These are phyloP conservation scores for Arthrobotrys pseudoclavata DNA, from an alignment of 2,329 filamentous ascomycete genomes.

Conservation along the genomic window DNA sequence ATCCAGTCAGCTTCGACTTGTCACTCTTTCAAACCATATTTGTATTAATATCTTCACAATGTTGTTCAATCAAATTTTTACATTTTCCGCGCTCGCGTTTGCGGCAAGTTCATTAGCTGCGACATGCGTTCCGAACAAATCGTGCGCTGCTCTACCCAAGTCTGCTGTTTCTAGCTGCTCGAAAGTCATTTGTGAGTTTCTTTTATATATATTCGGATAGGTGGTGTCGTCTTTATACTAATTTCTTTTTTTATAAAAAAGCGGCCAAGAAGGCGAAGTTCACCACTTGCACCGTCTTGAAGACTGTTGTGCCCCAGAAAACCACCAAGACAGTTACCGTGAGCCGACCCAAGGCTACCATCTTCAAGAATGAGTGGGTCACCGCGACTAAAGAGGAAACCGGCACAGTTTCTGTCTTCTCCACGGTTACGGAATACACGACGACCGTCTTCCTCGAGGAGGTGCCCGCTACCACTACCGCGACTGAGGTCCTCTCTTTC, in stretches of 20 bases:
- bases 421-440: slow-evolving; percentile 40
- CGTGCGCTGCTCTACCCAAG: slow-evolving; percentile 30
- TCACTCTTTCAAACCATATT: slow-evolving; percentile 22
- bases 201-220: neutral
- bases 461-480: slow-evolving; percentile 19
- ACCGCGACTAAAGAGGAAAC: slow-evolving; percentile 30
- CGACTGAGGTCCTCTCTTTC: slow-evolving; percentile 28
- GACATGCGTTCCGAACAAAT: slow-evolving; percentile 25
- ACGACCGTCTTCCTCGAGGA: slow-evolving; percentile 42
- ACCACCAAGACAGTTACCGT: slow-evolving; percentile 32
- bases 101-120: slow-evolving; percentile 35
- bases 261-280: slow-evolving; percentile 42
- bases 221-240: neutral
- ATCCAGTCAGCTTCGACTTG: slow-evolving; percentile 4
- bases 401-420: slow-evolving; percentile 33
- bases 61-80: slow-evolving; percentile 41
- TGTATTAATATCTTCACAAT: slow-evolving; percentile 25
- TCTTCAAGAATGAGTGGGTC: slow-evolving; percentile 10
- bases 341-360: slow-evolving; percentile 20
- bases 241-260: neutral
- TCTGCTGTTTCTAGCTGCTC: slow-evolving; percentile 29
- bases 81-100: slow-evolving; percentile 36
- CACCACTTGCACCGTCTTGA: slow-evolving; percentile 44
- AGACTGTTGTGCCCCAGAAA: slow-evolving; percentile 30
- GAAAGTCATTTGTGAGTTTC: slow-evolving; percentile 39